Base-by-base conservation (phyloP, 257 asterid species). In the Primulina tabacum region DNA sequence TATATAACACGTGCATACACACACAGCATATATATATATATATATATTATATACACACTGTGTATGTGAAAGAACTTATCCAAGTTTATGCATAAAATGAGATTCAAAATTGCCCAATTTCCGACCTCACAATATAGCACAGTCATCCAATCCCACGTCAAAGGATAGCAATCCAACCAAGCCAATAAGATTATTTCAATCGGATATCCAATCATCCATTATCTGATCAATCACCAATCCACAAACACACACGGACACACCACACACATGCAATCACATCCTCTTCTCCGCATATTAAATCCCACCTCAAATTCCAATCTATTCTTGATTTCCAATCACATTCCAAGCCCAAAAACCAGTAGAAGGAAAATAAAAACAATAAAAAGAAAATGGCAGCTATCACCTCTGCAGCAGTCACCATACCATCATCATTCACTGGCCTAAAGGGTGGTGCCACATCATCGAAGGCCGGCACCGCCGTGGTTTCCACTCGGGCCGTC, bases 341-440 rank as follows among this genome's bases (percentile, higher is more conserved):
- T 28, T 28, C 29, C 29, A 28, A 28, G 12, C 29, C 29, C 29
- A 28, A 28, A 28, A 28, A 21, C 29, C 29, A 28, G 29, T 28
- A 28, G 29, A 28, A 28, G 29, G 2, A 28, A 28, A 28, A 2
- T 0, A 14, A 61, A 60, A 67, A 47, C 24, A 21, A 21, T 21
- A 0, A 0, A 0, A 6, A 16, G 10, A 75, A 76, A 71, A 86
- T 87, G 96, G 90, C 96, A 69, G 59, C 85, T 4, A 71, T 86
- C n/a, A 82, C 95, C 79, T 86, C 92, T 34, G 83, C 92, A 50
- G 88, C 95, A 18, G 89, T 86, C 64, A 64, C 93, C 82, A 81
- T 88, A 73, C 90, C 95, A 55, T 80, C 95, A 55, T 80, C 95
- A 11, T 82, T 90, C 95, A 78, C 93, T 4, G 89, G 90, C 75